Conservation (phyloP, 305 asterid genomes). For the Solanum hybrid region DNA sequence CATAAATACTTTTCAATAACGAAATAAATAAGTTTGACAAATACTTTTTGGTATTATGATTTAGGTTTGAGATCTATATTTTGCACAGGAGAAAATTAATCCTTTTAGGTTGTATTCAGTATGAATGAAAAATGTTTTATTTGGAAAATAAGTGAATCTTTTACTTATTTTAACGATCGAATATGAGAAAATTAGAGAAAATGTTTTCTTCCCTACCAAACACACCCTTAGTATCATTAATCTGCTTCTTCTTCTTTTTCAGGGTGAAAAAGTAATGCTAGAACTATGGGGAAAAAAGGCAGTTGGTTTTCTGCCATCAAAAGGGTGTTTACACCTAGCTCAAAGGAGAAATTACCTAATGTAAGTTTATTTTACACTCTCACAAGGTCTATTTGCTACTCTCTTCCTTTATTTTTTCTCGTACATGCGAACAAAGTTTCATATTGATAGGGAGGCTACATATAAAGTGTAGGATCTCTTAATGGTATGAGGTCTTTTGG, state of each 20-base stretch:
- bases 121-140: neutral
- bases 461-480: neutral
- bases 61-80: neutral
- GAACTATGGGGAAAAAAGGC: constrained; percentile 86
- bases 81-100: neutral
- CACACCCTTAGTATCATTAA: neutral
- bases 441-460: neutral
- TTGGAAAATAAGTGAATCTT: neutral
- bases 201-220: neutral
- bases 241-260: neutral
- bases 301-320: constrained; percentile 92
- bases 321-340: constrained; percentile 55
- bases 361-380: constrained; percentile 27
- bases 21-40: neutral
- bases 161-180: neutral
- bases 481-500: neutral
- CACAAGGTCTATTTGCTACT: neutral
- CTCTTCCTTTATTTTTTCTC: neutral
- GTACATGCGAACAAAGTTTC: neutral
- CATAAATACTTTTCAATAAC: neutral
- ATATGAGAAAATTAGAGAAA: neutral
- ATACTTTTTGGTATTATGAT: neutral
- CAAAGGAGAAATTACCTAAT: constrained; percentile 55
- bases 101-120: neutral
- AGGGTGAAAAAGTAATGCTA: constrained; percentile 69